A percentile compares a stretch with the other conserved stretches of the same genome.
phyloP scores from a whole-genome alignment of 176 grass and related monocot genomes.

The Oryza longistaminata region DNA sequence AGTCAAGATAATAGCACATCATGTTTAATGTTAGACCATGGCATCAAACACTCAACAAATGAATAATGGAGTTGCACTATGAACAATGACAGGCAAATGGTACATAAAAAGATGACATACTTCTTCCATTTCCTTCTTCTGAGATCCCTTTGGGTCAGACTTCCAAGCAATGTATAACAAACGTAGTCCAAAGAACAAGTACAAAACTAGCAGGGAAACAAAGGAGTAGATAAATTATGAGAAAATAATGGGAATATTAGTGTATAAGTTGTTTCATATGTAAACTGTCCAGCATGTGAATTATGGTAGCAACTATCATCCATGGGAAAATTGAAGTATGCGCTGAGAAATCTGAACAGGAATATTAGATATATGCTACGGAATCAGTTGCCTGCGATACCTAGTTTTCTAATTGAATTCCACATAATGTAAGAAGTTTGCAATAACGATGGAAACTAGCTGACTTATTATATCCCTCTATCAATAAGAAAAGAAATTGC shows the following conservation, averaged over 20 bases:
- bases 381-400: neutral
- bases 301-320: neutral
- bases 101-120: slow-evolving; percentile 43
- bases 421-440: neutral
- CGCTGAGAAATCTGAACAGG: neutral
- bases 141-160: slow-evolving; percentile 75
- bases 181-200: slow-evolving; percentile 82
- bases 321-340: neutral
- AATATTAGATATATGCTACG: neutral
- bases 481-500: neutral
- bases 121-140: slow-evolving; percentile 95
- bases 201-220: slow-evolving; percentile 60
- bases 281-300: neutral
- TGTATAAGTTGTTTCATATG: neutral
- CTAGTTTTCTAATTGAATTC: neutral
- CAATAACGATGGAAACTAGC: neutral
- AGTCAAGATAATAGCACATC: neutral
- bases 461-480: neutral
- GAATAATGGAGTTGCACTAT: neutral
- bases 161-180: slow-evolving; percentile 92
- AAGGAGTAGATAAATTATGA: slow-evolving; percentile 24
- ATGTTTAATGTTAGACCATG: neutral
- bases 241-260: slow-evolving; percentile 2
- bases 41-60: neutral
- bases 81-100: neutral